Percentiles rank a stretch among this genome's conserved stretches.
Conservation (phyloP, 306 rosid genomes). For the Hylodesmum podocarpum region DNA sequence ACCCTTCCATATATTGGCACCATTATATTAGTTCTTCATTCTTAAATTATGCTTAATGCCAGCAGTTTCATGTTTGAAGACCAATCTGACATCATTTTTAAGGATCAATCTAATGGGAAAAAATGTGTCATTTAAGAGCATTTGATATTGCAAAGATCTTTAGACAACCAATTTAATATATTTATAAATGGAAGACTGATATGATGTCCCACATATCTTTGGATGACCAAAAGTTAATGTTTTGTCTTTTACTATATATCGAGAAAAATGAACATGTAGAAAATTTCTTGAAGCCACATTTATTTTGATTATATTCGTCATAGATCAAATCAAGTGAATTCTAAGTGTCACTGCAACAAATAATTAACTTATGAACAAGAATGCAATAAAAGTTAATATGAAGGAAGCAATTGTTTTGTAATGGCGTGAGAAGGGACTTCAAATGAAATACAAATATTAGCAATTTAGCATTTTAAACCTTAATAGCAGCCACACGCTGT, state of each 20-base stretch:
- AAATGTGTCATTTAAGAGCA: not conserved
- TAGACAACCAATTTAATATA: not conserved
- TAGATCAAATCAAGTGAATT: not conserved
- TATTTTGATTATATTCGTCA: not conserved
- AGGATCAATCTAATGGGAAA: too few relatives aligned
- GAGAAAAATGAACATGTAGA: not conserved
- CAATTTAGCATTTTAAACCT: conserved; percentile 56
- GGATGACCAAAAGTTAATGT: not conserved
- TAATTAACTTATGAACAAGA: not conserved
- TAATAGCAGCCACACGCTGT: conserved; percentile 92
- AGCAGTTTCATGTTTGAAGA: not conserved
- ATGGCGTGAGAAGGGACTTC: not conserved
- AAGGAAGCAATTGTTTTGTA: not conserved
- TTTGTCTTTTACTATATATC: not conserved
- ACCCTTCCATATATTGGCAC: not conserved
- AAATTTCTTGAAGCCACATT: not conserved
- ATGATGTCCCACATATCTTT: not conserved
- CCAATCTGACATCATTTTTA: not conserved
- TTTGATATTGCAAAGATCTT: not conserved
- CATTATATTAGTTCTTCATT: not conserved
- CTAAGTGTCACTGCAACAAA: not conserved
- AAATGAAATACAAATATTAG: conserved; percentile 6
- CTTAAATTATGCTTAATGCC: not conserved
- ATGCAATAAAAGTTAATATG: not conserved
- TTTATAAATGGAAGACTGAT: not conserved